Conservation (phyloP, 169 alveolate genomes). For the Plasmodium blacklocki region DNA sequence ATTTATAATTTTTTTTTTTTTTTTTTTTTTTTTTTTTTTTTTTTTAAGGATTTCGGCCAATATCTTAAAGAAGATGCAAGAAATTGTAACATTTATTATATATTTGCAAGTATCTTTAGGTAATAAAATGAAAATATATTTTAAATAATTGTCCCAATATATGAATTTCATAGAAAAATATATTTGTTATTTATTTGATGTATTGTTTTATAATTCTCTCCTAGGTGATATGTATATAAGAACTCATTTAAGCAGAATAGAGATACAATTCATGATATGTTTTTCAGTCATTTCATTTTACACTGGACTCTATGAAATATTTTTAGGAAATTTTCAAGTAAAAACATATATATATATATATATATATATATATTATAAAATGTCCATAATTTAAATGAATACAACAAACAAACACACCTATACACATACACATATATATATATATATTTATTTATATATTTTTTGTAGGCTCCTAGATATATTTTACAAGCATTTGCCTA, state of each 20-base stretch:
- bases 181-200: not conserved
- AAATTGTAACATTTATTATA: constrained; percentile 56
- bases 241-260: constrained; percentile 66
- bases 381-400: not conserved
- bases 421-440: not conserved
- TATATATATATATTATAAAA: not conserved
- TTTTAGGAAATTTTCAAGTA: constrained; percentile 68
- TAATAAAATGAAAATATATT: not conserved
- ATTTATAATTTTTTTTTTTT: too few species aligned
- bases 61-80: constrained; percentile 63
- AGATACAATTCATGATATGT: constrained; percentile 68
- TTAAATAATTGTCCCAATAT: not conserved
- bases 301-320: constrained; percentile 68
- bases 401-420: not conserved
- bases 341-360: not conserved
- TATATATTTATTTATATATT: not conserved
- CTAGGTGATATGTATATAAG: constrained; percentile 68
- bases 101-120: constrained; percentile 72
- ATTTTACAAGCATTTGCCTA: constrained; percentile 69
- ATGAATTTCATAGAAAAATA: too few species aligned
- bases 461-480: constrained; percentile 60
- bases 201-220: not conserved
- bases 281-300: constrained; percentile 72
- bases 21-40: too few species aligned
- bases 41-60: constrained; percentile 57